Base-by-base conservation (phyloP, 441 rosid genomes). In the Populus hybrid region DNA sequence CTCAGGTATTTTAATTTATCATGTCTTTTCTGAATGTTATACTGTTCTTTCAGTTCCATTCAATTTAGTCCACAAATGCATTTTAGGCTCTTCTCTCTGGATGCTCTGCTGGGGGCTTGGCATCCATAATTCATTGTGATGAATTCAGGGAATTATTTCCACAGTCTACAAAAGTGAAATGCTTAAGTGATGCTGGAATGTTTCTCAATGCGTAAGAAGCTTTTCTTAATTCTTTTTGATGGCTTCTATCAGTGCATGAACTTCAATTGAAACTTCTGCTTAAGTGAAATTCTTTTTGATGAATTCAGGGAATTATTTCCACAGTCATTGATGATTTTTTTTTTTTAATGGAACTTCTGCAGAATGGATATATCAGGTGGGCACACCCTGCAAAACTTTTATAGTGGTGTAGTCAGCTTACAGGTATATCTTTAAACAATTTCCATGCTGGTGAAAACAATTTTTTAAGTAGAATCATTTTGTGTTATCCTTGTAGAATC, bases 71-170 rank as follows among this genome's bases (percentile, higher is more conserved):
- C 40, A 68, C 38, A 75, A 2, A 9, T 46, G 57, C 68, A 46
- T 70, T 76, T 59, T 86, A 95, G 98, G 93, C 88, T 75, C 92
- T 96, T 83, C 97, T 96, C 66, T 91, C 86, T 6, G 98, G 99
- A 10, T 94, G 99, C 86, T 96, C 97, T 50, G 90, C 99, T 59
- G 98, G 99, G 30, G 99, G 97, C 71, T 83, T 96, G 71, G 92
- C 99, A 61, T 76, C 95, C 66, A 90, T 95, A 76, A 71, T 95
- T 63, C 92, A 90, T 73, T 94, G 98, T 67, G 98, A 95, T 67
- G 90, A 91, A 83, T 92, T 94, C 77, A 83, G 83, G 80, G 81
- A 80, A 70, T 79, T 91, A 79, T 90, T 92, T 83, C 92, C 92
- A 26, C 64, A 75, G 66, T 78, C 86, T 42, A 88, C 94, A 9